Evolutionary conservation across 805 yeast species (phyloP).

Genomic region (Debaryomyces castellii): DNA sequence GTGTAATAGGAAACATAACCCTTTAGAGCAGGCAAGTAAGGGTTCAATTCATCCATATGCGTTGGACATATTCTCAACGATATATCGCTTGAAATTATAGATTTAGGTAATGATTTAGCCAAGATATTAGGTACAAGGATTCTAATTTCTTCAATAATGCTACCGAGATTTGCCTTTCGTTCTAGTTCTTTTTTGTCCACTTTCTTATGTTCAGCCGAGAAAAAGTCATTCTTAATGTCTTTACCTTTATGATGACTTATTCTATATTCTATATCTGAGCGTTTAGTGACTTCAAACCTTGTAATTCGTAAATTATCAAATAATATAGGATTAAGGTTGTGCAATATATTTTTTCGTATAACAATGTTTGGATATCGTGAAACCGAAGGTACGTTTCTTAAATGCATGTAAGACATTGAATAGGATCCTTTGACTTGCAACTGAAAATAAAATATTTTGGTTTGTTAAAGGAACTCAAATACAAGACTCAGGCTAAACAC

Average conservation of each 20-base stretch:
- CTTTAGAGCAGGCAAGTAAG: conserved; percentile 54
- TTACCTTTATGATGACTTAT: neutral
- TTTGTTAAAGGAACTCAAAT: neutral
- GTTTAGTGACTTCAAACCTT: neutral
- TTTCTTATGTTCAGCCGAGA: neutral
- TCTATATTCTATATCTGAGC: neutral
- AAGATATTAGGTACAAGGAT: conserved; percentile 52
- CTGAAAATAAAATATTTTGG: neutral
- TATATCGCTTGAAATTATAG: conserved; percentile 45
- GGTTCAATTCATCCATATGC: conserved; percentile 40
- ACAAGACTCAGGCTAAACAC: neutral
- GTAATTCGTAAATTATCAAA: neutral
- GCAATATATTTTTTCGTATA: neutral
- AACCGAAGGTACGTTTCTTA: neutral
- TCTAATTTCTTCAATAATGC: conserved; percentile 48
- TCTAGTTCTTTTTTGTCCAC: conserved; percentile 17
- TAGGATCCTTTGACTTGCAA: no score
- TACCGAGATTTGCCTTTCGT: conserved; percentile 53
- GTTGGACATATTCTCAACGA: conserved; percentile 57
- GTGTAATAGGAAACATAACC: conserved; percentile 59
- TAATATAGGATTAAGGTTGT: neutral
- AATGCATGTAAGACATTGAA: neutral
- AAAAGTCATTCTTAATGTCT: neutral
- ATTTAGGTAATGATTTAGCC: conserved; percentile 42
- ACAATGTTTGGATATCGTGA: neutral